Evolutionary conservation across 805 yeast genomes (phyloP).

Genomic region (Schizosaccharomyces cryophilus): DNA sequence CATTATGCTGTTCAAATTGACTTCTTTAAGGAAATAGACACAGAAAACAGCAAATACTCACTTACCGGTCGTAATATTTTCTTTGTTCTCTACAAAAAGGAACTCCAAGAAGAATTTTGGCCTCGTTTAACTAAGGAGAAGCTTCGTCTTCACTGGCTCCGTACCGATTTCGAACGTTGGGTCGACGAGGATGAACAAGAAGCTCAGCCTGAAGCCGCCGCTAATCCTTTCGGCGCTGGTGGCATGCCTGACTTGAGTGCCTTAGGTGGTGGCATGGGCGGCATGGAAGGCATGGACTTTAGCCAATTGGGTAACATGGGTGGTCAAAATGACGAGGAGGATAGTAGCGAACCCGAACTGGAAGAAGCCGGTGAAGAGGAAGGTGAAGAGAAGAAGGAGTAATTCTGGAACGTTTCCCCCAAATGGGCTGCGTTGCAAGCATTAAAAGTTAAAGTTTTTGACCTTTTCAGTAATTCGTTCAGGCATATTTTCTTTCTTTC

Average conservation of each 20-base stretch:
- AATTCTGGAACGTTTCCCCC: background rate
- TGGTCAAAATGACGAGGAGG: slow-evolving; percentile 7
- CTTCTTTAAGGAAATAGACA: slow-evolving; percentile 50
- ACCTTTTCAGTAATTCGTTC: too few species aligned
- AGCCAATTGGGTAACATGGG: slow-evolving; percentile 4
- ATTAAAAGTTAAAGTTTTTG: background rate
- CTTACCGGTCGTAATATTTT: slow-evolving; percentile 39
- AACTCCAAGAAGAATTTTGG: slow-evolving; percentile 59
- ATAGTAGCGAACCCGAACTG: slow-evolving; percentile 2
- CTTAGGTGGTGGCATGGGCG: slow-evolving; percentile 9
- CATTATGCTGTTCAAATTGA: slow-evolving; percentile 43
- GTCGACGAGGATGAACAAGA: slow-evolving; percentile 96
- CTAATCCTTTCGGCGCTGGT: slow-evolving; percentile 21
- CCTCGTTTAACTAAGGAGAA: slow-evolving; percentile 83
- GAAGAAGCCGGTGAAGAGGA: slow-evolving; percentile 2
- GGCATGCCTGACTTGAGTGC: slow-evolving; percentile 5
- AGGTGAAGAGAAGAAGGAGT: background rate
- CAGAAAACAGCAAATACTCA: slow-evolving; percentile 32
- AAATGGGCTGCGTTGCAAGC: background rate
- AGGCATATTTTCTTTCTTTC: too few species aligned
- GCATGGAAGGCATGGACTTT: slow-evolving; percentile 12
- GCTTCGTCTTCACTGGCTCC: slow-evolving; percentile 50
- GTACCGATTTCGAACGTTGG: slow-evolving; percentile 92
- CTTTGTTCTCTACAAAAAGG: slow-evolving; percentile 47
- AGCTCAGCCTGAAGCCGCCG: slow-evolving; percentile 19